These are phyloP conservation scores for Hibiscus tridactylites DNA, from an alignment of 345 rosid species.

Conservation along the genomic window DNA sequence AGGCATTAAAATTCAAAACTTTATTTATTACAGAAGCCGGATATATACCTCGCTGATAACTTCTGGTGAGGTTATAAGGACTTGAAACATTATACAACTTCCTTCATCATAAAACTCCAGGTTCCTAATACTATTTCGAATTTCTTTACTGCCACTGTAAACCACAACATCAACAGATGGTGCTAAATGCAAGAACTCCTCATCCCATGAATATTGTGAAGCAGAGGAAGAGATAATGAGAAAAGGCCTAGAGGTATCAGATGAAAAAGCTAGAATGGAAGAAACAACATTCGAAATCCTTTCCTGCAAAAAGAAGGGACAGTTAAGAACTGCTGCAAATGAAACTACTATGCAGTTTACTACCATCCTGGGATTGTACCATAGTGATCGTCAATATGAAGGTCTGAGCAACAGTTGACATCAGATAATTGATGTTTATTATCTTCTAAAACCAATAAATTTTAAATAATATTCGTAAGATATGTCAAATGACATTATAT, in stretches of 20 bases:
- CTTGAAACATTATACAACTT: slow-evolving; percentile 38
- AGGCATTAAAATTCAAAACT: neutral
- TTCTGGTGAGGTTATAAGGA: slow-evolving; percentile 39
- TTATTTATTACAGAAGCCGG: slow-evolving; percentile 2
- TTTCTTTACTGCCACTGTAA: slow-evolving; percentile 32
- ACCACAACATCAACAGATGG: slow-evolving; percentile 35
- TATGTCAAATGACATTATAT: neutral
- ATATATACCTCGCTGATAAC: slow-evolving; percentile 37
- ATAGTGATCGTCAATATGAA: neutral
- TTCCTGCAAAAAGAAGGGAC: slow-evolving; percentile 33
- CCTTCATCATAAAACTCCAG: slow-evolving; percentile 36
- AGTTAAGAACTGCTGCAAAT: slow-evolving; percentile 1
- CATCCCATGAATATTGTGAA: slow-evolving; percentile 39
- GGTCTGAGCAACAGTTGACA: neutral
- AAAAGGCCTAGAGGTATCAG: slow-evolving; percentile 28
- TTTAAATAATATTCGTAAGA: neutral
- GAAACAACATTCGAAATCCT: slow-evolving; percentile 31
- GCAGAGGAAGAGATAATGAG: slow-evolving; percentile 37
- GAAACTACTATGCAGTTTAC: neutral
- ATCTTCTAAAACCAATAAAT: neutral
- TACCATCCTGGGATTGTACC: neutral
- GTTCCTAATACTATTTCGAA: slow-evolving; percentile 29
- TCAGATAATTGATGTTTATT: neutral
- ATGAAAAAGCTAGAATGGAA: slow-evolving; percentile 26
- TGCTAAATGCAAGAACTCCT: slow-evolving; percentile 29